phyloP scores from a whole-genome alignment of 768 basidiomycete genomes.

The Podaxis sp. region DNA sequence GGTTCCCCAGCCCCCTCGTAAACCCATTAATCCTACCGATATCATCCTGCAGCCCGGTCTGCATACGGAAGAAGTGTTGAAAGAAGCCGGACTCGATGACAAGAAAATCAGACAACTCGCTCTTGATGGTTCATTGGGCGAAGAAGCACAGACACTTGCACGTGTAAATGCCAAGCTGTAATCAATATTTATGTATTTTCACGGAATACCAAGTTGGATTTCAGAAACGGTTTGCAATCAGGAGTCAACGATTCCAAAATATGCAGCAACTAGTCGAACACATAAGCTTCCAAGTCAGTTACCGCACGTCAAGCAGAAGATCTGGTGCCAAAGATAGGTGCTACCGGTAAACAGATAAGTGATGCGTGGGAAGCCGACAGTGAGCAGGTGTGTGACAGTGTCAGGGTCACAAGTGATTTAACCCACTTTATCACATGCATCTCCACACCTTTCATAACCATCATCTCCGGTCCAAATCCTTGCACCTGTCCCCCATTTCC shows the following conservation, averaged over 20 bases:
- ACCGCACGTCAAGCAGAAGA: too few species aligned
- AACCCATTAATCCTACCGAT: slow-evolving; percentile 8
- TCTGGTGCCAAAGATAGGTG: too few species aligned
- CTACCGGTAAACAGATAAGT: too few species aligned
- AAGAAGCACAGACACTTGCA: slow-evolving; percentile 18
- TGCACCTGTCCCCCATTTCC: not conserved
- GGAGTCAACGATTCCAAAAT: too few species aligned
- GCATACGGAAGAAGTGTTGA: slow-evolving; percentile 51
- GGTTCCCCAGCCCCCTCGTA: not conserved
- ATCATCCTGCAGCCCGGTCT: slow-evolving; percentile 39
- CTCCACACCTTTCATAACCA: not conserved
- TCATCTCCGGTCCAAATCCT: not conserved
- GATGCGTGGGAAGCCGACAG: too few species aligned
- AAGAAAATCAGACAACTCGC: slow-evolving; percentile 34
- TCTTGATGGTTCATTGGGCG: slow-evolving; percentile 44
- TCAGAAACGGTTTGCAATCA: too few species aligned
- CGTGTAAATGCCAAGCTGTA: slow-evolving; percentile 14
- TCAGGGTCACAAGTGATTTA: not conserved
- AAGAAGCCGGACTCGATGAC: slow-evolving; percentile 45
- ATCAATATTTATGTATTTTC: not conserved
- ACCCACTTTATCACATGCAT: not conserved
- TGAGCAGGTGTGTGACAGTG: too few species aligned
- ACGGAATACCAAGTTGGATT: too few species aligned
- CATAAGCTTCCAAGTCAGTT: too few species aligned
- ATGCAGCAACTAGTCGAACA: too few species aligned